These are phyloP conservation scores for Sugiyamaella americana DNA, from an alignment of 805 yeast genomes.

Conservation along the genomic window DNA sequence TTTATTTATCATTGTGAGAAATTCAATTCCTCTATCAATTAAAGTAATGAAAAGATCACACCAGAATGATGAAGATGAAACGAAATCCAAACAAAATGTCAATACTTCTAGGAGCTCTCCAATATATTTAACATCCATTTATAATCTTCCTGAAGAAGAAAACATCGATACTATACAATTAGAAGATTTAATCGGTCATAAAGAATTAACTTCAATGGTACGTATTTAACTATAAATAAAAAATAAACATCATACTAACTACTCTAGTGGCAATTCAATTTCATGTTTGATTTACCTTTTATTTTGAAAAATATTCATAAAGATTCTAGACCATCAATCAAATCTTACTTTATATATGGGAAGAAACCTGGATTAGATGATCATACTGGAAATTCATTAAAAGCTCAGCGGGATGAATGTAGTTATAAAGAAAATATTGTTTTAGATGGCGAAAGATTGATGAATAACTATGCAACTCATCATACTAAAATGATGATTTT, in stretches of 20 bases:
- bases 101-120: conserved; percentile 9
- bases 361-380: conserved; percentile 5
- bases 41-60: background rate
- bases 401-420: conserved; percentile 2
- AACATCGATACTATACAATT: conserved; percentile 20
- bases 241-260: too few species aligned
- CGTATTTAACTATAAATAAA: too few species aligned
- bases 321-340: conserved; percentile 9
- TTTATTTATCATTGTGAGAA: too few species aligned
- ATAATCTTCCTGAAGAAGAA: conserved; percentile 14
- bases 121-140: conserved; percentile 15
- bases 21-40: too few species aligned
- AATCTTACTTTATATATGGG: conserved; percentile 24
- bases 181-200: conserved; percentile 22
- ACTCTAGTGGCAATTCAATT: conserved; percentile 34
- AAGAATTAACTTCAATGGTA: conserved; percentile 10
- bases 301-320: conserved; percentile 22
- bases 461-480: conserved; percentile 26
- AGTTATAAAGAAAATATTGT: conserved; percentile 16
- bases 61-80: background rate
- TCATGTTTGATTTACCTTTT: conserved; percentile 24
- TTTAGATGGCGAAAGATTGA: conserved; percentile 19
- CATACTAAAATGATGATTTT: conserved; percentile 33
- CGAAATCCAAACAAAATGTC: background rate
- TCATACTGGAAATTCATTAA: conserved; percentile 5